These are phyloP conservation scores for Aspergillus glaucus DNA, from an alignment of 2,329 filamentous ascomycete species.

Conservation along the genomic window DNA sequence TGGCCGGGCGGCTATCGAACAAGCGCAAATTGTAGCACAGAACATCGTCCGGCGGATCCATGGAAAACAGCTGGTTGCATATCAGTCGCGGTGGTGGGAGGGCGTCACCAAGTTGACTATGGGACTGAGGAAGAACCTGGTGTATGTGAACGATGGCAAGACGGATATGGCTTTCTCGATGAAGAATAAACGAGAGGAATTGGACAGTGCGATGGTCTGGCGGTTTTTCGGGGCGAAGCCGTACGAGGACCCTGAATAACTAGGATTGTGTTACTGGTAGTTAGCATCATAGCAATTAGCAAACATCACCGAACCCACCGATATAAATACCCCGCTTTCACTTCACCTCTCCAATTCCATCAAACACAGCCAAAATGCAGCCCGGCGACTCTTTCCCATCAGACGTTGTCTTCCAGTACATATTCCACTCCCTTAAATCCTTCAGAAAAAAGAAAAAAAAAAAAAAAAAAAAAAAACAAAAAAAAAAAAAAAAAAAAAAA, in stretches of 20 bases:
- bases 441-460: background rate
- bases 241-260: constrained; percentile 22
- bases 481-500: too few relatives aligned
- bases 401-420: background rate
- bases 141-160: constrained; percentile 39
- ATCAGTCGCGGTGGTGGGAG: constrained; percentile 43
- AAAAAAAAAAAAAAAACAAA: too few relatives aligned
- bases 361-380: background rate
- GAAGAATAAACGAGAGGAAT: constrained; percentile 39
- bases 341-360: background rate
- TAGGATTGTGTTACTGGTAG: background rate
- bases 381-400: background rate
- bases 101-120: constrained; percentile 50
- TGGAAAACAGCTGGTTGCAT: constrained; percentile 37
- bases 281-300: too few relatives aligned
- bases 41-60: constrained; percentile 49
- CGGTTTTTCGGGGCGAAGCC: constrained; percentile 38
- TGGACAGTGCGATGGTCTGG: constrained; percentile 39
- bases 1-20: constrained; percentile 49
- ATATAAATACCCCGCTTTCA: background rate
- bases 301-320: background rate
- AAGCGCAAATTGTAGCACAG: constrained; percentile 48
- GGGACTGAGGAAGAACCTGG: constrained; percentile 44
- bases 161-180: constrained; percentile 38
- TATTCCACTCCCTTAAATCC: background rate